Base-by-base conservation (phyloP, 495 filamentous ascomycete genomes). In the Thermothielavioides terrestris region DNA sequence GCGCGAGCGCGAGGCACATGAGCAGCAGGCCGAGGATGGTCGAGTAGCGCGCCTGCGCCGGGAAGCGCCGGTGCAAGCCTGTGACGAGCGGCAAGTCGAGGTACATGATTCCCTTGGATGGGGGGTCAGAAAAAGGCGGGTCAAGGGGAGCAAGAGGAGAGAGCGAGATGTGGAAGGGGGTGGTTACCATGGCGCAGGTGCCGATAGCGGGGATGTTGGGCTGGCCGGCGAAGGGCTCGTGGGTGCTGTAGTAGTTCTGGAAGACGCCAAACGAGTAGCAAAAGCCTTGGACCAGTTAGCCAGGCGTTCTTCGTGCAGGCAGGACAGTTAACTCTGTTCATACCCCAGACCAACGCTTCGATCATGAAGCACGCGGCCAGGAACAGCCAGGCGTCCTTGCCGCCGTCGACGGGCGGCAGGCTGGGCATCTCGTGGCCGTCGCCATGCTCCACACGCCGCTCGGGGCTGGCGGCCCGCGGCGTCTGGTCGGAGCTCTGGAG, bases 291-390 rank as follows among this genome's bases (percentile, higher is more conserved):
- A 6, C 4, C 15, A 25, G 27, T 54, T 21, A 25, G 38, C 26
- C 15, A 38, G 40, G 11, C 11, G 27, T 12, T 4, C 11, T 3
- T 9, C 11, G 4, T 34, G 10, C 17, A 10, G 3, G 43, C n/a
- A n/a, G 40, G 25, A 30, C 41, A 22, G 20, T 52, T 20, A 37
- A 7, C 31, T 28, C 6, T 4, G 15, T 26, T 59, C 66, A 54
- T 60, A 81, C 81, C 82, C 82, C 81, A 86, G 20, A 83, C 67
- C 10, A 85, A 61, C n/a, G 69, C 76, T 55, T 87, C 82, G 23
- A 86, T 65, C 45, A 79, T 61, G 61, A 85, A 85, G 53, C 75
- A 74, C 4, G 75, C 78, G 1, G 72, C 66, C 15, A 88, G 69
- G 51, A 82, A 83, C 0, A 83, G 67, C 77, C 78, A 87, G 11